Base-by-base conservation (phyloP, 306 rosid genomes). In the Crataegus laevigata region DNA sequence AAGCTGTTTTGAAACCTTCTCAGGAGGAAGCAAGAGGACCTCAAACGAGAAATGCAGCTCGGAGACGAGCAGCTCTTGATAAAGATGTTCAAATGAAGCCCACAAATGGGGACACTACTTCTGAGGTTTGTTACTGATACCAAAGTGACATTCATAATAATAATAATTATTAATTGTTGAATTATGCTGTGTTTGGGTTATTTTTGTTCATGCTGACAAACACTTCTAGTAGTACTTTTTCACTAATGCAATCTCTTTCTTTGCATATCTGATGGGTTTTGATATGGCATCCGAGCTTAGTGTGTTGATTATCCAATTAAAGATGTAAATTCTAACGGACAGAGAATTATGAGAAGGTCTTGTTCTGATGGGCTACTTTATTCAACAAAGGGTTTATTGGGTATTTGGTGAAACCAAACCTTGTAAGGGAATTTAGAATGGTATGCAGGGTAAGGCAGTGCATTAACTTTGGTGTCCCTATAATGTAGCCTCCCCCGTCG, bases 1-100 rank as follows among this genome's bases (percentile, higher is more conserved):
- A 96, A 87, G 99, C 99, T 75, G 90, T 96, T 73, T 81, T 96
- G 77, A 92, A 87, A 87, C 87, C 97, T 76, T 77, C 97, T 15
- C 93, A 84, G 79, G 99, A 89, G 84, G 99, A 90, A 83, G 74
- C 84, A 71, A 87, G 89, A 82, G 96, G 97, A 30, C 91, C 96
- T 58, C 99, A 96, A 84, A 96, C 99, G 24, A 96, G 99, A 82
- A 96, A 89, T 80, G 89, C 96, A 62, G 78, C 94, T 50, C 97
- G 98, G 74, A 85, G 96, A 80, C 88, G 90, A 76, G 97, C 92
- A 79, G 92, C 90, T 71, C 77, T 90, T 57, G 91, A 90, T 86
- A 92, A 96, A 85, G 99, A 96, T 76, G 84, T 91, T 68, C 93
- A 84, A 71, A 73, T 82, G 85, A 92, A 96, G 76, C 89, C 91